Conservation (phyloP, 768 basidiomycete species). For the Leccinum pellstonianum region DNA sequence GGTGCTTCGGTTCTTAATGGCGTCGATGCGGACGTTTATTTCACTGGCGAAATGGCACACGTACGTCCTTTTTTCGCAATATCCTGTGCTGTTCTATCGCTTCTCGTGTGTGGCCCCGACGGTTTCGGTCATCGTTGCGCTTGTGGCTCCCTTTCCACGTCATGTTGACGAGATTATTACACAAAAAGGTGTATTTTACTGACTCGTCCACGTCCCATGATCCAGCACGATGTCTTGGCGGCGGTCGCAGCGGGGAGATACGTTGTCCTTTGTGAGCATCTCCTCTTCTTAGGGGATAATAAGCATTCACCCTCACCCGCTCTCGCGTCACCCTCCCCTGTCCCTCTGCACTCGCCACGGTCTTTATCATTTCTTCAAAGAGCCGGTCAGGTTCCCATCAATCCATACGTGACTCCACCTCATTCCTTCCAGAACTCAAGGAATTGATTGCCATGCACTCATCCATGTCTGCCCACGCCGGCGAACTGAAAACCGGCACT, state of each 20-base stretch:
- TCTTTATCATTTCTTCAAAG: no score
- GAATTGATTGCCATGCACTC: no score
- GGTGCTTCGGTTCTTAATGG: constrained; percentile 76
- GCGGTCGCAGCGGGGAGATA: constrained; percentile 72
- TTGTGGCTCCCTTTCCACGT: constrained; percentile 11
- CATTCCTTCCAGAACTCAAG: constrained; percentile 27
- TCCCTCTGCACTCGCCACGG: no score
- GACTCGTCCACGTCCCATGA: background rate
- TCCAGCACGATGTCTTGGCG: constrained; percentile 84
- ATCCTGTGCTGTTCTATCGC: constrained; percentile 10
- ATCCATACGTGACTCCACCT: no score
- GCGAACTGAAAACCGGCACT: no score
- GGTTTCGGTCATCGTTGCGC: background rate
- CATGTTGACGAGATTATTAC: constrained; percentile 2
- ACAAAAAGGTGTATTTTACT: background rate
- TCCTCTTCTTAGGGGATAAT: background rate
- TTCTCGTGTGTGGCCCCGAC: constrained; percentile 3
- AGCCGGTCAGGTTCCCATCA: no score
- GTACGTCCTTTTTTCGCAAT: constrained; percentile 43
- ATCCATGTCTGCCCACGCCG: no score
- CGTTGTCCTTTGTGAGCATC: constrained; percentile 76
- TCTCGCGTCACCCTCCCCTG: no score
- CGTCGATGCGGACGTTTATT: constrained; percentile 77
- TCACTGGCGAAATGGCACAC: constrained; percentile 93
- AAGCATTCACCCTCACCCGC: no score